phyloP scores from a whole-genome alignment of 2,329 filamentous ascomycete species.

The Monosporascus sp. region DNA sequence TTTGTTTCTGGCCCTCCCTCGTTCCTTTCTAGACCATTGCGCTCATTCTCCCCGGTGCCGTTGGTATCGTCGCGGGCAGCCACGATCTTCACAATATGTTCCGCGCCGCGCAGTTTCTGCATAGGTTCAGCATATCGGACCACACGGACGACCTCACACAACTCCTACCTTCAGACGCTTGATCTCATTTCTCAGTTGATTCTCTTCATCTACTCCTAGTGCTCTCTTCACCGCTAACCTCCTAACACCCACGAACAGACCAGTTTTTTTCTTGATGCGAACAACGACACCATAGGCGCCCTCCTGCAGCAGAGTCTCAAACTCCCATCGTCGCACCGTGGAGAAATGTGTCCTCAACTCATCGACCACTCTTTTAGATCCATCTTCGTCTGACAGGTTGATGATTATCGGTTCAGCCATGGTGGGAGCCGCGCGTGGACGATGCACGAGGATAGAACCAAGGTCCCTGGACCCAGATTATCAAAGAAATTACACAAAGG shows the following conservation, averaged over 20 bases:
- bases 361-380: not conserved
- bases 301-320: not conserved
- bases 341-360: not conserved
- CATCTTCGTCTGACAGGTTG: too few relatives aligned
- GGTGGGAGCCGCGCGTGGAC: too few relatives aligned
- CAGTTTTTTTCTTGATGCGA: not conserved
- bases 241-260: not conserved
- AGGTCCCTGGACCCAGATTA: too few relatives aligned
- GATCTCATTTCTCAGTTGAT: not conserved
- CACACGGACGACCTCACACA: too few relatives aligned
- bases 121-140: not conserved
- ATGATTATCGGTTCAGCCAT: too few relatives aligned
- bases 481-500: too few relatives aligned
- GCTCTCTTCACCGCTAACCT: not conserved
- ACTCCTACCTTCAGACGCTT: not conserved
- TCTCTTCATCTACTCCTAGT: not conserved
- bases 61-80: not conserved
- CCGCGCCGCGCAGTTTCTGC: not conserved
- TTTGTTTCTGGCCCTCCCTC: too few relatives aligned
- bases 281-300: not conserved
- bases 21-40: not conserved
- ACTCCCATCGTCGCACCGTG: not conserved
- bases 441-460: too few relatives aligned
- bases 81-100: not conserved
- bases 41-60: not conserved